Evolutionary conservation across 129 eudicot species (phyloP).

Genomic region (Artemisia annua): DNA sequence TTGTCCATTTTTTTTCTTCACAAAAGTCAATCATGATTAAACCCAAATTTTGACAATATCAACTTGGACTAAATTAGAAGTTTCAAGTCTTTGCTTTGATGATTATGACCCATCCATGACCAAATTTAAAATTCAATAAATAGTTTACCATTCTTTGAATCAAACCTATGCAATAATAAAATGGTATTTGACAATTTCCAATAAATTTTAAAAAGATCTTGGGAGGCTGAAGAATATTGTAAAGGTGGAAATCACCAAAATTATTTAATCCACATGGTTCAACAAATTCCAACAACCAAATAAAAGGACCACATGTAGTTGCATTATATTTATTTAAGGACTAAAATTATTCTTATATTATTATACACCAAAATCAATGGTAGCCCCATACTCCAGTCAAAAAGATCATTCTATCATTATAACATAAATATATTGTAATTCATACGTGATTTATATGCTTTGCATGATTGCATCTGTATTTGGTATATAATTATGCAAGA

Average conservation of each 20-base stretch:
- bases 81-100: neutral
- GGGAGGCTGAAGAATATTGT: slow-evolving; percentile 13
- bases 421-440: neutral
- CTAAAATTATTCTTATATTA: neutral
- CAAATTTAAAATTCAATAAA: neutral
- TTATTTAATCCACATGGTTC: slow-evolving; percentile 1
- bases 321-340: neutral
- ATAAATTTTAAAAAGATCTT: slow-evolving; percentile 5
- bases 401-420: neutral
- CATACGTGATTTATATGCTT: neutral
- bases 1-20: neutral
- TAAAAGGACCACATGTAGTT: slow-evolving; percentile 7
- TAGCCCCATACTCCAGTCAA: neutral
- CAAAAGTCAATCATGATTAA: neutral
- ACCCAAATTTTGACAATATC: neutral
- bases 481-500: neutral
- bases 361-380: neutral
- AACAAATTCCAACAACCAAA: slow-evolving; percentile 17
- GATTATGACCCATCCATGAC: neutral
- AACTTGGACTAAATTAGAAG: neutral
- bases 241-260: slow-evolving; percentile 12
- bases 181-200: neutral
- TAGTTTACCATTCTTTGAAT: neutral
- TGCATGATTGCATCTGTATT: neutral
- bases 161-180: neutral